phyloP scores from a whole-genome alignment of 1,284 basidiomycete species.

The Malassezia arunalokei region DNA sequence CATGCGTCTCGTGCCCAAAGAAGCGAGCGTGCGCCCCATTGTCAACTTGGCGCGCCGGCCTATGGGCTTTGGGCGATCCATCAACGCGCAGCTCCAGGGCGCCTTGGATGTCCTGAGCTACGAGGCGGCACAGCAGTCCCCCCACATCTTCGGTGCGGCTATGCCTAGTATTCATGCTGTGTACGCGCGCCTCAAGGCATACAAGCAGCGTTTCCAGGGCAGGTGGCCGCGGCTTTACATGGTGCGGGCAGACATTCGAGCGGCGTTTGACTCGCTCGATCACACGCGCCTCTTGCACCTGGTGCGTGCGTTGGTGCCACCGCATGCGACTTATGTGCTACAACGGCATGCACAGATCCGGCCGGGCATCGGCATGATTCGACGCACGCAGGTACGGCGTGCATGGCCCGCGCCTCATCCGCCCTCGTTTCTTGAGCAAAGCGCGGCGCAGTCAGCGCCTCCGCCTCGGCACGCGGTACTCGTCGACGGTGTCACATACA shows the following conservation, averaged over 20 bases:
- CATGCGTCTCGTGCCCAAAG: constrained; percentile 82
- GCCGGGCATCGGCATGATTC: constrained; percentile 7
- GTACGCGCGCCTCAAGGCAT: constrained; percentile 17
- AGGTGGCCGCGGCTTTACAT: constrained; percentile 56
- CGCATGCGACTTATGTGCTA: constrained; percentile 27
- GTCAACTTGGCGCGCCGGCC: constrained; percentile 70
- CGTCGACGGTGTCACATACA: constrained; percentile 67
- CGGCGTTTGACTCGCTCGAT: constrained; percentile 92
- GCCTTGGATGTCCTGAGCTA: constrained; percentile 47
- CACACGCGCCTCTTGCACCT: constrained; percentile 62
- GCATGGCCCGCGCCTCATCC: constrained; percentile 54
- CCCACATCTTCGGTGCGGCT: constrained; percentile 21
- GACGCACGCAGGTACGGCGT: constrained; percentile 19
- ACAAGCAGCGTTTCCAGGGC: constrained; percentile 8
- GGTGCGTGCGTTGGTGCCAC: constrained; percentile 1
- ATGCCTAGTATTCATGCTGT: constrained; percentile 48
- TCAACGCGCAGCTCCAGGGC: constrained; percentile 72
- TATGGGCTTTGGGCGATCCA: constrained; percentile 52
- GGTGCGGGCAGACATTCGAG: constrained; percentile 87
- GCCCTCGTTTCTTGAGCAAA: constrained; percentile 56
- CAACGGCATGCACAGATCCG: constrained; percentile 31
- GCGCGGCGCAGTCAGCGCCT: constrained; percentile 50
- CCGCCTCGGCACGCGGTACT: constrained; percentile 65
- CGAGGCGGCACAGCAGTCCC: constrained; percentile 19
- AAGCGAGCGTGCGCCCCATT: constrained; percentile 83